Evolutionary conservation across 768 basidiomycete genomes (phyloP).

Genomic region (Macrolepiota dolichaula): DNA sequence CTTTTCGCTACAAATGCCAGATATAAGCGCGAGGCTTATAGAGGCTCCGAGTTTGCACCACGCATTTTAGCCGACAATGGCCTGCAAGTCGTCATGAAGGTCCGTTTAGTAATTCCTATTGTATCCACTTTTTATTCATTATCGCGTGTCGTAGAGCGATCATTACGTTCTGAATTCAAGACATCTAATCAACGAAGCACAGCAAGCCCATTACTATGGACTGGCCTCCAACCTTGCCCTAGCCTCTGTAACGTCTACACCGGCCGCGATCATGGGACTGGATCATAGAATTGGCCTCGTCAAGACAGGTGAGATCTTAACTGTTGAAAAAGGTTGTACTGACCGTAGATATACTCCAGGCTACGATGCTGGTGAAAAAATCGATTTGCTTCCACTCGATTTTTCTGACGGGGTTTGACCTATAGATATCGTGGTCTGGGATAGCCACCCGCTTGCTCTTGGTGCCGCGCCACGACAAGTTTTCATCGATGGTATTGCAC

Average conservation of each 20-base stretch:
- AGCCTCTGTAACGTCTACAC: conserved; percentile 65
- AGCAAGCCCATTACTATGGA: conserved; percentile 74
- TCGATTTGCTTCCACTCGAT: background rate
- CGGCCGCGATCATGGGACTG: conserved; percentile 67
- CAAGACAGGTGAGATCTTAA: conserved; percentile 39
- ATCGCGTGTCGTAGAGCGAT: conserved; percentile 44
- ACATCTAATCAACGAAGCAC: conserved; percentile 73
- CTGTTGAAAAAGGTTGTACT: background rate
- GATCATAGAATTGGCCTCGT: conserved; percentile 75
- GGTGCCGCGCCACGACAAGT: conserved; percentile 81
- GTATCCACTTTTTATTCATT: background rate
- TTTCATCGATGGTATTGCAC: conserved; percentile 82
- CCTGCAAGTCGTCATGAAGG: conserved; percentile 77
- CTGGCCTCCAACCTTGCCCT: conserved; percentile 63
- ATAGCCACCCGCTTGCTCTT: conserved; percentile 72
- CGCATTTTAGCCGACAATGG: conserved; percentile 65
- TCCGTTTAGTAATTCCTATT: conserved; percentile 3
- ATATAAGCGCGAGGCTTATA: conserved; percentile 77
- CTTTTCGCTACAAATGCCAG: conserved; percentile 60
- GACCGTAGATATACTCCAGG: conserved; percentile 29
- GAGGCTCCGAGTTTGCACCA: conserved; percentile 77
- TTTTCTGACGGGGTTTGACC: background rate
- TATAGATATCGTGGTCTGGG: conserved; percentile 69
- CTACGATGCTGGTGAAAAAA: conserved; percentile 58
- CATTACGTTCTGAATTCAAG: conserved; percentile 63